Conservation (phyloP, 106 monocot genomes). For the Amphibolis antarctica region DNA sequence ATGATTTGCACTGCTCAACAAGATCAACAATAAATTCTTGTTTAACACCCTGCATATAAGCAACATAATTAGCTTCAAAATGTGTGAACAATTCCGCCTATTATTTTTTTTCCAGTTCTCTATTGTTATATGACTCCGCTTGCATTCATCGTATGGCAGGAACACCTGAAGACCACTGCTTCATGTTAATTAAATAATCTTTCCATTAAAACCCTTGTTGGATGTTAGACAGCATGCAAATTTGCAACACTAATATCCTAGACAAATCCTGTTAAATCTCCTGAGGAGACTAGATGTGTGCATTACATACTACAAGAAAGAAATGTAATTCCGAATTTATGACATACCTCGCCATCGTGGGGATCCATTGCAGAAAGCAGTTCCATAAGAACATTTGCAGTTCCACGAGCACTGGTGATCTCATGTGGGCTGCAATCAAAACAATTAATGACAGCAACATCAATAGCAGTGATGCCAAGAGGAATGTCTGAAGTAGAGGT, state of each 20-base stretch:
- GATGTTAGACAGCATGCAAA: no score
- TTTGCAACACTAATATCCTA: no score
- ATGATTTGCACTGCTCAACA: conserved; percentile 71
- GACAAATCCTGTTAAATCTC: no score
- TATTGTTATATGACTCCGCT: no score
- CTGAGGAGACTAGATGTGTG: no score
- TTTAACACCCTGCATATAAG: conserved; percentile 45
- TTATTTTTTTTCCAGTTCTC: neutral
- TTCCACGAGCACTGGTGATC: conserved; percentile 52
- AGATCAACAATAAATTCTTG: conserved; percentile 92
- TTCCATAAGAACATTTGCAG: conserved; percentile 45
- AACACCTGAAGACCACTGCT: no score
- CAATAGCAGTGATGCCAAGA: no score
- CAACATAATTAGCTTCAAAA: neutral
- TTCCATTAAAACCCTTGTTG: no score
- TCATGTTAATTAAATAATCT: no score
- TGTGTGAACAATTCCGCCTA: neutral
- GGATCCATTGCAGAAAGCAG: conserved; percentile 57
- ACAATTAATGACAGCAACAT: neutral
- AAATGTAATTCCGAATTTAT: no score
- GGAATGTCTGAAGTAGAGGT: no score
- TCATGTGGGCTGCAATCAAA: conserved; percentile 29
- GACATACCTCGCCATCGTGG: conserved; percentile 39
- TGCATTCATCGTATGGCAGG: no score
- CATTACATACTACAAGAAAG: neutral